These are phyloP conservation scores for Thermochaetoides dissita DNA, from an alignment of 2,329 filamentous ascomycete genomes.

Conservation along the genomic window DNA sequence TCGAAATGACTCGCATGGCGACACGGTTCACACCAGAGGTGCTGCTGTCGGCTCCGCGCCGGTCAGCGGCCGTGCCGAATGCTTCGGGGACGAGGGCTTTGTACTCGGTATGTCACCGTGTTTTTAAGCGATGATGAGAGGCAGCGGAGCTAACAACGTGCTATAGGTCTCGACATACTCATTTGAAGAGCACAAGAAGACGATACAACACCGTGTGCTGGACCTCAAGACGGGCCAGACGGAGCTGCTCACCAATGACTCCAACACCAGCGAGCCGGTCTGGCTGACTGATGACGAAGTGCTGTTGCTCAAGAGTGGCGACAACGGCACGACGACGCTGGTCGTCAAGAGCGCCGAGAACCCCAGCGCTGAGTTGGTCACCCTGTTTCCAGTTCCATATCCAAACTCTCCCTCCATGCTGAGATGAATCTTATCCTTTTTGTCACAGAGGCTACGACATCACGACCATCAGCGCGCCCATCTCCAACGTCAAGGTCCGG, in stretches of 20 bases:
- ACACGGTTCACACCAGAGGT: constrained; percentile 64
- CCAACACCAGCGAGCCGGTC: constrained; percentile 52
- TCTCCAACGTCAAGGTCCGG: constrained; percentile 47
- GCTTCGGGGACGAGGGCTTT: constrained; percentile 47
- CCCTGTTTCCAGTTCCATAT: not conserved
- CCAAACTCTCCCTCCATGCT: too few relatives aligned
- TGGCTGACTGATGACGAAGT: constrained; percentile 61
- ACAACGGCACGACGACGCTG: constrained; percentile 34
- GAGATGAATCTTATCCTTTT: too few relatives aligned
- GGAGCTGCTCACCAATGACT: constrained; percentile 49
- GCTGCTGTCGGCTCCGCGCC: constrained; percentile 60
- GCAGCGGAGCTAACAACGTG: not conserved
- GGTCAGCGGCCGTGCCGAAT: constrained; percentile 59
- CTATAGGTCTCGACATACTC: constrained; percentile 56
- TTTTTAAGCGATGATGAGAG: not conserved
- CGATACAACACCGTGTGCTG: constrained; percentile 53
- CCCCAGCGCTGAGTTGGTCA: constrained; percentile 25
- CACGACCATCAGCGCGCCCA: constrained; percentile 32
- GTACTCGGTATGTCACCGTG: constrained; percentile 36
- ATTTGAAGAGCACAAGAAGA: constrained; percentile 59
- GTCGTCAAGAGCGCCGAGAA: constrained; percentile 26
- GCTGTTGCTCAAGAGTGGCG: constrained; percentile 36
- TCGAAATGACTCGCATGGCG: constrained; percentile 53
- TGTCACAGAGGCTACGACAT: constrained; percentile 30
- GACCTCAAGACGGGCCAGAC: constrained; percentile 55